phyloP scores from a whole-genome alignment of 768 basidiomycete species.

The Mycena maculata region DNA sequence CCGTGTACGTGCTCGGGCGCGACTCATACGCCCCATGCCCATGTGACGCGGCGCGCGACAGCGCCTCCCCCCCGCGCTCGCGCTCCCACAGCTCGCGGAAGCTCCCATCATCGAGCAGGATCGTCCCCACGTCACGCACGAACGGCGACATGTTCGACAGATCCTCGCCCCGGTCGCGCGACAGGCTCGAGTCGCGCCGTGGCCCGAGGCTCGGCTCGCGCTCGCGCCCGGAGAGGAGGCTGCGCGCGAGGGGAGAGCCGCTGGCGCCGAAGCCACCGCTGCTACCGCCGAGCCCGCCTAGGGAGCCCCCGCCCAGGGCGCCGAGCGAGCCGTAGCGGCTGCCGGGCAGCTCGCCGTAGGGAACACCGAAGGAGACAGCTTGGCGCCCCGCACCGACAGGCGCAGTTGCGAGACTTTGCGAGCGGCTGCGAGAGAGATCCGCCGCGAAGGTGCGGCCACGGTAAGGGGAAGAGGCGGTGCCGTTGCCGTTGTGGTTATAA shows the following conservation, averaged over 20 bases:
- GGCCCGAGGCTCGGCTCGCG: no score
- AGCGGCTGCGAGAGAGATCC: conserved; percentile 31
- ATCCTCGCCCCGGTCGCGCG: conserved; percentile 56
- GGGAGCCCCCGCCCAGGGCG: background rate
- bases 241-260: conserved; percentile 59
- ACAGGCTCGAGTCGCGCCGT: no score
- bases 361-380: background rate
- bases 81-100: conserved; percentile 83
- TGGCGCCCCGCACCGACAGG: conserved; percentile 15
- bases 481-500: conserved; percentile 6
- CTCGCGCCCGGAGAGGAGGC: no score
- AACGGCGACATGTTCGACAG: conserved; percentile 88
- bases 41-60: no score
- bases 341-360: conserved; percentile 3
- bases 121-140: conserved; percentile 84
- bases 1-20: background rate
- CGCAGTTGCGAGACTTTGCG: conserved; percentile 28
- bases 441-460: conserved; percentile 16
- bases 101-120: conserved; percentile 72
- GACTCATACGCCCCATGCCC: no score
- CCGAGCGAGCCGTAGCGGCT: conserved; percentile 44
- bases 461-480: background rate
- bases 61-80: conserved; percentile 10
- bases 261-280: conserved; percentile 74
- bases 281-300: conserved; percentile 46